Evolutionary conservation across 78 protist species (phyloP).

Genomic region (Dictyostelium firmibasis): DNA sequence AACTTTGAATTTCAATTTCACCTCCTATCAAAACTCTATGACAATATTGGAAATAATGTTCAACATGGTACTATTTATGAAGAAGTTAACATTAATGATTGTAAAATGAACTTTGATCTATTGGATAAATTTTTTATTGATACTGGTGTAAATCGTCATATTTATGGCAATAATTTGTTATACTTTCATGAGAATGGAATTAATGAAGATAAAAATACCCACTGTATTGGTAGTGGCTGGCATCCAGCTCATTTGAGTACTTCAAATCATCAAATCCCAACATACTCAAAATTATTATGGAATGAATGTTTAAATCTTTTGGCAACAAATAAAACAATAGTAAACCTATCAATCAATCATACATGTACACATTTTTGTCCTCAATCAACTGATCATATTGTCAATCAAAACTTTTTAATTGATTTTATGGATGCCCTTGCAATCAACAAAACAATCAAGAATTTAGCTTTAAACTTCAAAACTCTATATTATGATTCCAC

Average conservation of each 20-base stretch:
- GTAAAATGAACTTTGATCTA: too few relatives aligned
- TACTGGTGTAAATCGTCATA: too few relatives aligned
- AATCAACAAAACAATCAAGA: background rate
- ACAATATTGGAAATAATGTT: background rate
- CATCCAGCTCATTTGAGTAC: too few relatives aligned
- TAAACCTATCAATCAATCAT: background rate
- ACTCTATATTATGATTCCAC: background rate
- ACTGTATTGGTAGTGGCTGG: background rate
- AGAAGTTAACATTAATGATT: too few relatives aligned
- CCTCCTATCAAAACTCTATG: background rate
- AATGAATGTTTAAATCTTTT: background rate
- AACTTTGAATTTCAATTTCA: conserved; percentile 8
- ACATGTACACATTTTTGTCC: background rate
- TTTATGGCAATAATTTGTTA: too few relatives aligned
- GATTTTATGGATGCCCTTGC: background rate
- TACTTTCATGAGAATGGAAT: background rate
- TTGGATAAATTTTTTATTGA: too few relatives aligned
- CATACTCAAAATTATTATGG: background rate
- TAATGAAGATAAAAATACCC: background rate
- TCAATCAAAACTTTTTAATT: background rate
- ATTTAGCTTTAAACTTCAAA: background rate
- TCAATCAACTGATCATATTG: background rate
- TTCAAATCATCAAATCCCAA: background rate
- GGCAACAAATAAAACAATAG: background rate
- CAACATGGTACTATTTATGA: background rate